Percentiles rank a stretch among this genome's conserved stretches.
Evolutionary conservation across 1,284 basidiomycete species (phyloP).

Genomic region (Neonothopanus nambi): DNA sequence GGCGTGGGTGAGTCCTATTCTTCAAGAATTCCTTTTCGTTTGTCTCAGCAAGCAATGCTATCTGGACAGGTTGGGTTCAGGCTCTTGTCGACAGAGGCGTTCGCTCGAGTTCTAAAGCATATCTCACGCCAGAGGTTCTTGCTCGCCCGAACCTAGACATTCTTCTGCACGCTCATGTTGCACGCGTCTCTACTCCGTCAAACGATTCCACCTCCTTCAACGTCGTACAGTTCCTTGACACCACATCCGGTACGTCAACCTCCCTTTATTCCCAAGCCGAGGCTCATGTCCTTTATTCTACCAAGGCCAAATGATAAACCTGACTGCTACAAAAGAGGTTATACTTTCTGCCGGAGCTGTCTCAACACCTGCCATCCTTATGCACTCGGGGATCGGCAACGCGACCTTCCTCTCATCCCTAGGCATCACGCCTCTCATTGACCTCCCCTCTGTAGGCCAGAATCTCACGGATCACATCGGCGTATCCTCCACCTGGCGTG

Average conservation of each 20-base stretch:
- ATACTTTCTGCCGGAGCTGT: conserved; percentile 46
- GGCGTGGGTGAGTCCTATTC: conserved; percentile 33
- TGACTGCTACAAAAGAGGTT: conserved; percentile 39
- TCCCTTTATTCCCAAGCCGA: neutral
- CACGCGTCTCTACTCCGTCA: conserved; percentile 8
- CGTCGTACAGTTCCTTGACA: conserved; percentile 32
- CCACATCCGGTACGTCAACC: conserved; percentile 18
- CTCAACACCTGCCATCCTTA: conserved; percentile 43
- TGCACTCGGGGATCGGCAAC: conserved; percentile 48
- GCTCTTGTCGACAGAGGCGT: conserved; percentile 21
- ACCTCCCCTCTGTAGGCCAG: conserved; percentile 42
- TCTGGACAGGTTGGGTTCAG: conserved; percentile 34
- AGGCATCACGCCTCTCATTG: conserved; percentile 28
- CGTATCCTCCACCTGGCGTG: conserved; percentile 27
- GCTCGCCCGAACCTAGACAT: conserved; percentile 21
- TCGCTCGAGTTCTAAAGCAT: conserved; percentile 9
- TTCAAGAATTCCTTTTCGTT: neutral
- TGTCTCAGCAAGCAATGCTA: neutral
- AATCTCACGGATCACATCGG: conserved; percentile 43
- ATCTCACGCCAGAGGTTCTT: conserved; percentile 7
- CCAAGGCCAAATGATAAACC: conserved; percentile 4
- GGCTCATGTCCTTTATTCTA: conserved; percentile 2
- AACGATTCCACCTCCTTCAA: conserved; percentile 24
- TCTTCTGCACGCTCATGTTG: conserved; percentile 18
- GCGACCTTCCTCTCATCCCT: conserved; percentile 20